phyloP scores from a whole-genome alignment of 1,284 basidiomycete genomes.

The Serendipita sp. region DNA sequence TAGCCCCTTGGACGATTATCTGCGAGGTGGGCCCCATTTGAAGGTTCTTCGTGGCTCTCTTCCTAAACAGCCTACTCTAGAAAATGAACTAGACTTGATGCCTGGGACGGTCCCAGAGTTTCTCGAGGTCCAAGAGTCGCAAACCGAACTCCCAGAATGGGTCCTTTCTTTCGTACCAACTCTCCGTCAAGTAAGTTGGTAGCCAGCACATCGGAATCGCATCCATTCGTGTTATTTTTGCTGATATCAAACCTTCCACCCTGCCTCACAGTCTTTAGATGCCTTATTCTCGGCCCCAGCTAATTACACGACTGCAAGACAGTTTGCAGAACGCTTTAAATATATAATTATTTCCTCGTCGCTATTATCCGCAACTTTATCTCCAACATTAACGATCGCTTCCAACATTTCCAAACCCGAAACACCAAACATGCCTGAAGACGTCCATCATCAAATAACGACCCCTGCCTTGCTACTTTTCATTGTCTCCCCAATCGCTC shows the following conservation, averaged over 20 bases:
- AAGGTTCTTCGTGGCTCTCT: not conserved
- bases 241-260: not conserved
- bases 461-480: slow-evolving; percentile 4
- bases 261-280: not conserved
- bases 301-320: slow-evolving; percentile 18
- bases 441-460: not conserved
- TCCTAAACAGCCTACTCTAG: not conserved
- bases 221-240: not conserved
- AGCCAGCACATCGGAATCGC: no score
- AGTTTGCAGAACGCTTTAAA: slow-evolving; percentile 66
- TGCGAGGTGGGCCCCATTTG: not conserved
- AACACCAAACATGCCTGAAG: not conserved
- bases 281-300: slow-evolving; percentile 13
- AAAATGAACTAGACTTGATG: slow-evolving; percentile 2
- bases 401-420: not conserved
- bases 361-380: slow-evolving; percentile 35
- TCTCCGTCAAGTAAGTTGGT: not conserved
- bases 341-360: slow-evolving; percentile 75
- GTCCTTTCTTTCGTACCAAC: not conserved
- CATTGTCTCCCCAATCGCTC: not conserved
- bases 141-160: not conserved
- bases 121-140: not conserved
- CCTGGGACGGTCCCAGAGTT: slow-evolving; percentile 4
- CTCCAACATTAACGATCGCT: slow-evolving; percentile 10
- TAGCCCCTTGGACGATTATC: slow-evolving; percentile 4